Base-by-base conservation (phyloP, 1,284 basidiomycete genomes). In the Mycosarcoma mackinlayi region DNA sequence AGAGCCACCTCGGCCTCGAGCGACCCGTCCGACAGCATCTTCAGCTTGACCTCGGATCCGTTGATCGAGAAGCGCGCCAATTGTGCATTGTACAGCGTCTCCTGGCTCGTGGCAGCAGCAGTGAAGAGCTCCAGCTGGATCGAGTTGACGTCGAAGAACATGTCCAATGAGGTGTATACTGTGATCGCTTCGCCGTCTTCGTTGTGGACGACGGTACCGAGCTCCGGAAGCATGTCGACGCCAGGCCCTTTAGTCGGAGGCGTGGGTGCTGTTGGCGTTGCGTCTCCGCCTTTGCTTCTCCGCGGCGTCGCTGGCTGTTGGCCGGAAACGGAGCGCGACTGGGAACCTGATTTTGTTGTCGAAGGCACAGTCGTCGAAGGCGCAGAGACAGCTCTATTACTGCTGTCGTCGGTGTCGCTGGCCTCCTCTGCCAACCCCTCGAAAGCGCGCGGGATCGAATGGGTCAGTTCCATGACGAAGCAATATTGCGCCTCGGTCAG, bases 61-160 rank as follows among this genome's bases (percentile, higher is more conserved):
- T 90, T 91, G 56, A 98, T 85, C 2, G 92, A 89, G 81, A 98
- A 94, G 34, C 89, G 87, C 18, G 90, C 90, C 55, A 98, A 92
- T 35, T 93, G 93, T 72, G 91, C 88, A 5, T 91, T 88, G 81
- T 89, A 88, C 54, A 95, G 83, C 68, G 87, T 88, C 13, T 85
- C 82, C 52, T 89, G 87, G 1, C 84, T 84, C 8, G 86, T 87
- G 0, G 91, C 92, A 34, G 85, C 84, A 2, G 84, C 86, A 57
- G 91, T 92, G 83, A 93, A 98, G n/a, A 98, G 86, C 80, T 97
- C 93, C n/a, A 98, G 86, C 75, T 91, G 92, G 73, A 98, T 88
- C 1, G 88, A 86, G 41, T 88, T 85, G 57, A 97, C 86, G 8
- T 87, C 87, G 66, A 98, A 89, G 16, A 90, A 87, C 44, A 97